Evolutionary conservation across 148 eudicot species (phyloP), one percentile per base, ranked within the genome.

Genomic region (Tetragonia tetragonoides): DNA sequence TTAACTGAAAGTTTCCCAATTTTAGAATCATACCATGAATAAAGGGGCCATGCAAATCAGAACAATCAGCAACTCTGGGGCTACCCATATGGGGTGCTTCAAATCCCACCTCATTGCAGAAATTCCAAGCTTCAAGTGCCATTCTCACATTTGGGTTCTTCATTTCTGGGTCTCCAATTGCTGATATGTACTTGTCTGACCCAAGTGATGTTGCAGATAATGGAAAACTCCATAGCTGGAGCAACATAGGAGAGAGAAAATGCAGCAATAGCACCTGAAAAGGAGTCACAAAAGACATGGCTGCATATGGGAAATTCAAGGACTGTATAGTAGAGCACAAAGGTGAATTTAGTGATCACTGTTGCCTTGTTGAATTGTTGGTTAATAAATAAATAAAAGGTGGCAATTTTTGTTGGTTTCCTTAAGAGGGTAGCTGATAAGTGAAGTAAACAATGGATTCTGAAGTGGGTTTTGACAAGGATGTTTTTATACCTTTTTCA

Each of bases 111-210:
- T 84, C 87, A 79, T 84, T 84, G 71, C 87, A 84, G 49, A 81
- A 81, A 23, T 84, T 84, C 87, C 87, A 84, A 49, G 82, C 80
- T 68, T 84, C 87, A 10, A 84, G 39, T 0, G 74, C 87, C 41
- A 84, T 16, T 72, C 82, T 72, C n/a, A 67, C 17, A 77, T 78
- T 78, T 64, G 84, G 80, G 80, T 79, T 84, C 56, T 75, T 78
- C 87, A 84, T 84, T 67, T 39, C 84, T 14, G 84, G 87, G 78
- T 84, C 87, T 16, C 87, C 87, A 23, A 84, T 62, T 38, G 78
- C 84, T 18, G 87, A 81, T 18, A 71, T n/a, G 46, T 68, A 81
- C 7, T 8, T 44, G 41, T 40, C 10, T 65, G 66, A 24, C 8
- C 49, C 21, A 64, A 70, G 0, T 60, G 71, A 42, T 17, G 56